Percentiles rank a stretch among this genome's conserved stretches.
These are phyloP conservation scores for Aphanomyces astaci DNA, from an alignment of 352 stramenopile species.

Conservation along the genomic window DNA sequence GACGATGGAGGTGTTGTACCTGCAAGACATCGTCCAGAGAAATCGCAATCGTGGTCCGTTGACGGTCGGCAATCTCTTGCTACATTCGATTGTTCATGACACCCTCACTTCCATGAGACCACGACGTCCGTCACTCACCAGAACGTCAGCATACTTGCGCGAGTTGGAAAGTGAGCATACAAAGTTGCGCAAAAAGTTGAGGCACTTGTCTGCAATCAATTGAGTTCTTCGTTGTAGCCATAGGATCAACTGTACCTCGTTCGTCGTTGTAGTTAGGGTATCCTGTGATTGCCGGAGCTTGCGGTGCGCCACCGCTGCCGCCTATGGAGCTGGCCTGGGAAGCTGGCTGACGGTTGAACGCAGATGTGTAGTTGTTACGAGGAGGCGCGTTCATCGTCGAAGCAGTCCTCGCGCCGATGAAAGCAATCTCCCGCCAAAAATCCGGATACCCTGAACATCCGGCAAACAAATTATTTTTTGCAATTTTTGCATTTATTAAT, in stretches of 20 bases:
- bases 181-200: conserved; percentile 63
- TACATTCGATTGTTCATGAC: conserved; percentile 24
- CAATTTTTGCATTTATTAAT: no score
- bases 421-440: conserved; percentile 7
- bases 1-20: conserved; percentile 30
- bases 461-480: no score
- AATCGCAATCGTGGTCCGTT: conserved; percentile 69
- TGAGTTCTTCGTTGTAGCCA: neutral
- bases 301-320: neutral
- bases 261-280: conserved; percentile 39
- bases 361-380: neutral
- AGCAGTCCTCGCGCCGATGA: neutral
- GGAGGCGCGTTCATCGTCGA: neutral
- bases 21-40: conserved; percentile 73
- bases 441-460: conserved; percentile 10
- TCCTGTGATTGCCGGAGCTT: neutral
- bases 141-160: conserved; percentile 71
- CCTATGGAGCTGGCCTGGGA: neutral
- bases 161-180: conserved; percentile 68
- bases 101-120: no score
- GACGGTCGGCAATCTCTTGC: conserved; percentile 85
- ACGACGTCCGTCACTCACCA: conserved; percentile 36
- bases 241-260: conserved; percentile 31
- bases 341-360: neutral
- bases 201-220: conserved; percentile 49